Conservation (phyloP, 306 rosid species). For the Ormosia semicastrata region DNA sequence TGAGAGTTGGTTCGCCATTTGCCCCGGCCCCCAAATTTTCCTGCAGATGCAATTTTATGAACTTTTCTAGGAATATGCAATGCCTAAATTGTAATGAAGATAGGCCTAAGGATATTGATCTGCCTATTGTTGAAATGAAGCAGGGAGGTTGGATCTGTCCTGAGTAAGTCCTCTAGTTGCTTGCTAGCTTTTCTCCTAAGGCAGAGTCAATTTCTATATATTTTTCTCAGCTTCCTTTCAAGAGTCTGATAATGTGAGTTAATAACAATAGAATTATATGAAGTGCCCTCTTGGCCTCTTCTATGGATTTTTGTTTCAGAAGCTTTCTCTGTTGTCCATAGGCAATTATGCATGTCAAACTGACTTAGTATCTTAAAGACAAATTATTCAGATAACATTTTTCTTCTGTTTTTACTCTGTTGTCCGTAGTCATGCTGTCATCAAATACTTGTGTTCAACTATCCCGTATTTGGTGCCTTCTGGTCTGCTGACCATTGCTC, state of each 20-base stretch:
- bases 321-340: conserved; percentile 6
- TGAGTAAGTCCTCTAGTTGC: conserved; percentile 50
- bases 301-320: neutral
- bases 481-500: conserved; percentile 26
- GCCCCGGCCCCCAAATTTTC: too few relatives aligned
- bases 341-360: conserved; percentile 23
- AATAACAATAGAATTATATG: conserved; percentile 1
- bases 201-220: neutral
- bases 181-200: neutral
- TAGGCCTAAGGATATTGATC: conserved; percentile 47
- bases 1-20: neutral
- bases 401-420: neutral
- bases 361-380: conserved; percentile 4
- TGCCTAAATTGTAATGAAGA: conserved; percentile 68
- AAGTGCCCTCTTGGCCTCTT: conserved; percentile 2
- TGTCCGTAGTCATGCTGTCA: neutral
- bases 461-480: neutral
- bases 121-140: conserved; percentile 47
- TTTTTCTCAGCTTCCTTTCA: neutral
- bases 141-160: conserved; percentile 86
- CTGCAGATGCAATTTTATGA: conserved; percentile 81
- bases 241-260: neutral
- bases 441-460: conserved; percentile 17
- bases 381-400: neutral
- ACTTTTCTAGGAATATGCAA: conserved; percentile 60